Base-by-base conservation (phyloP, 345 rosid species). In the Physaria fendleri region DNA sequence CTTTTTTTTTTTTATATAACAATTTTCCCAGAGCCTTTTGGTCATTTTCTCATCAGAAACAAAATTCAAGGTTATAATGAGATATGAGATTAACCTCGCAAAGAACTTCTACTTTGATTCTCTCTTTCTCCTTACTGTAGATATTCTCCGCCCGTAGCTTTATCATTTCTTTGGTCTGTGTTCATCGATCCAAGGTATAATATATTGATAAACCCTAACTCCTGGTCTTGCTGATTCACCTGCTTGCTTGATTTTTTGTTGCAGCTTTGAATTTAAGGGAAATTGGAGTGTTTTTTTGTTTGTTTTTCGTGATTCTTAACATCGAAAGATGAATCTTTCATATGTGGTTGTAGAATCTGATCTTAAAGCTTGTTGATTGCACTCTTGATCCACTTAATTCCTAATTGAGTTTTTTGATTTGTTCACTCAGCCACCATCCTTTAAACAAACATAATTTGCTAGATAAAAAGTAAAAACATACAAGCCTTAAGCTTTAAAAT, bases 231-330 rank as follows among this genome's bases (percentile, higher is more conserved):
- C 18, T 2, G 3, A n/a, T 24, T 32, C 23, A 59, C 23, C 30
- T n/a, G 65, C 40, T 62, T 1, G 8, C 28, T 50, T 62, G 18
- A 4, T 35, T 62, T 39, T 27, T 50, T 38, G 20, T 20, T 3
- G 25, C 48, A 49, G 57, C 57, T 62, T 47, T 48, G 20, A 39
- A 13, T 29, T 50, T 51, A 28, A 45, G 70, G 70, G 55, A 44
- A 10, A 16, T 52, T 7, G 4, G n/a, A n/a, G n/a, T 53, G 20
- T 14, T 33, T 42, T 15, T 32, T 20, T n/a, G 16, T 29, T 50
- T 51, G n/a, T n/a, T n/a, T n/a, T n/a, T n/a, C n/a, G n/a, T n/a
- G 43, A 64, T 10, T 24, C 18, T 34, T 33, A 1, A 7, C 18
- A 29, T 59, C n/a, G 1, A 5, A 45, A 23, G 6, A 3, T 30